phyloP scores from a whole-genome alignment of 2,329 filamentous ascomycete species.

The Biscogniauxia marginata region DNA sequence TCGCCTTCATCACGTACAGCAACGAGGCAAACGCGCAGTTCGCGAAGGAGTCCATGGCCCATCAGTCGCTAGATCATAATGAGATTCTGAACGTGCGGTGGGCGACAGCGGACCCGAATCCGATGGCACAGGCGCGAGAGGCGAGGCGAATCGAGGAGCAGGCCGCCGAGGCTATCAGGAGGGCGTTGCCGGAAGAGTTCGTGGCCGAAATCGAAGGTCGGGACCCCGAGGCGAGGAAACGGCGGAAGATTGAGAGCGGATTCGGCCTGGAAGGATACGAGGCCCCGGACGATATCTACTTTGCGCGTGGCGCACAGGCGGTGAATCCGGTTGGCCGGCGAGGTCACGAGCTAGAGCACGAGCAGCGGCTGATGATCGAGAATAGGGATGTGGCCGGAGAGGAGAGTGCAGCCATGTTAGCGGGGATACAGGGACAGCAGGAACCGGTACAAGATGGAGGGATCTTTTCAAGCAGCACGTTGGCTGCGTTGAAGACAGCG shows the following conservation, averaged over 20 bases:
- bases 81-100: slow-evolving; percentile 95
- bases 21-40: slow-evolving; percentile 91
- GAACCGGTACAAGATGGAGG: slow-evolving; percentile 46
- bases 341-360: slow-evolving; percentile 62
- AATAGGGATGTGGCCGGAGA: slow-evolving; percentile 49
- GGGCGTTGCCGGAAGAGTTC: slow-evolving; percentile 84
- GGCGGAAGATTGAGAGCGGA: slow-evolving; percentile 82
- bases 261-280: slow-evolving; percentile 92
- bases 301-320: slow-evolving; percentile 71
- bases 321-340: slow-evolving; percentile 58
- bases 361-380: slow-evolving; percentile 59
- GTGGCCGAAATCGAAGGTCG: slow-evolving; percentile 92
- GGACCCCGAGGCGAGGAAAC: slow-evolving; percentile 81
- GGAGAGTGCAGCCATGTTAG: slow-evolving; percentile 38
- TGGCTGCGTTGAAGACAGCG: slow-evolving; percentile 70
- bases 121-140: slow-evolving; percentile 89
- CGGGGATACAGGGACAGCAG: slow-evolving; percentile 39
- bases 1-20: slow-evolving; percentile 91
- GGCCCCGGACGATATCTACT: slow-evolving; percentile 91
- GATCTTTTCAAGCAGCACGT: slow-evolving; percentile 78
- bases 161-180: slow-evolving; percentile 87
- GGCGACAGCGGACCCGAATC: slow-evolving; percentile 96
- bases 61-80: slow-evolving; percentile 85
- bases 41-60: slow-evolving; percentile 92
- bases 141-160: slow-evolving; percentile 89